A percentile compares a stretch with the other conserved stretches of the same genome.
Conservation (phyloP, 345 rosid species). For the Arabidopsis arenosa region DNA sequence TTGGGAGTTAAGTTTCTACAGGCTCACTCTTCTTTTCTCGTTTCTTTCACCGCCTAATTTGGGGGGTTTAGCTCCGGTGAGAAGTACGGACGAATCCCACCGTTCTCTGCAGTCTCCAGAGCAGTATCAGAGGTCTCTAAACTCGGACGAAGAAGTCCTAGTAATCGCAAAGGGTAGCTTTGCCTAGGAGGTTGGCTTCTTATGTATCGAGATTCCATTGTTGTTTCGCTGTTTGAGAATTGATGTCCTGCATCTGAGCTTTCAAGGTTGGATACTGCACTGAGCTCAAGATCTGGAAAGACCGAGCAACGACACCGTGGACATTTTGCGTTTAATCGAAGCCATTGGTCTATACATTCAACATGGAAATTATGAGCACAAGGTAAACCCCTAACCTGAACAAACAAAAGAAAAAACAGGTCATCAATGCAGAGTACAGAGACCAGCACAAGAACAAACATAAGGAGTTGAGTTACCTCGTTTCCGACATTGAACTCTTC, state of each 20-base stretch:
- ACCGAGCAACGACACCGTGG: constrained; percentile 94
- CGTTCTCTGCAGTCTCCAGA: constrained; percentile 30
- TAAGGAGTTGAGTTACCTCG: constrained; percentile 57
- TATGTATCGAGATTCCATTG: constrained; percentile 47
- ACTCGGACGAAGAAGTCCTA: constrained; percentile 55
- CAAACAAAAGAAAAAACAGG: no score
- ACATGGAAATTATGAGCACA: constrained; percentile 97
- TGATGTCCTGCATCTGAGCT: constrained; percentile 62
- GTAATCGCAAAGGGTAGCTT: constrained; percentile 68
- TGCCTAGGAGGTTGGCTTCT: constrained; percentile 71
- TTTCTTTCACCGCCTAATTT: background rate
- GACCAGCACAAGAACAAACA: background rate
- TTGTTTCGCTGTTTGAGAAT: background rate
- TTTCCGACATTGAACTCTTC: constrained; percentile 82
- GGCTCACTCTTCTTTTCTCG: background rate
- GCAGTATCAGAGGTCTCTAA: constrained; percentile 4
- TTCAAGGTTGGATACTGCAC: constrained; percentile 72
- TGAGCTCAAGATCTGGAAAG: constrained; percentile 89
- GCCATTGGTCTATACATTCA: constrained; percentile 91
- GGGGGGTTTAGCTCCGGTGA: background rate
- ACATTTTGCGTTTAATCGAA: constrained; percentile 83
- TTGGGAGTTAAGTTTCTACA: background rate
- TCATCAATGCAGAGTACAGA: no score
- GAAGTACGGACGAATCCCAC: background rate
- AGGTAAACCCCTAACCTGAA: constrained; percentile 94